These are phyloP conservation scores for Thermomucor indicae-seudaticae DNA, from an alignment of 371 early-diverging fungal genomes.

Conservation along the genomic window DNA sequence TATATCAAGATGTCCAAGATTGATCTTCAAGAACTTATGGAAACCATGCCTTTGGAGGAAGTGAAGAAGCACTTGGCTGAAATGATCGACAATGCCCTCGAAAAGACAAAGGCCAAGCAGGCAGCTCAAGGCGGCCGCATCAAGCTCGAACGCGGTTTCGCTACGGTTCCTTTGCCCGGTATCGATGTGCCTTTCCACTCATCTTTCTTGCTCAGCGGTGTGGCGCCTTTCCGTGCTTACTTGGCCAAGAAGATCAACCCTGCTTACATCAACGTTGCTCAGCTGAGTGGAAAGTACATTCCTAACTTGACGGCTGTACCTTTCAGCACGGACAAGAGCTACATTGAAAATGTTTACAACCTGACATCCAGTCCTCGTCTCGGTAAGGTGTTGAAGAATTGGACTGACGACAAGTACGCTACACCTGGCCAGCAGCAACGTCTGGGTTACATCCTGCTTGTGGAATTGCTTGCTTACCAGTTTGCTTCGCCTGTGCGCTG, in stretches of 20 bases:
- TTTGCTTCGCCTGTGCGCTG: conserved; percentile 93
- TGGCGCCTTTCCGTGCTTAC: conserved; percentile 89
- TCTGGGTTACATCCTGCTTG: conserved; percentile 80
- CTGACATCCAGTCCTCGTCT: conserved; percentile 73
- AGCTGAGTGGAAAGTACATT: conserved; percentile 82
- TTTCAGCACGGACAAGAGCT: conserved; percentile 77
- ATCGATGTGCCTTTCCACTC: conserved; percentile 99
- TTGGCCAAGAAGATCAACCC: conserved; percentile 79
- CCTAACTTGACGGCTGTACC: conserved; percentile 95
- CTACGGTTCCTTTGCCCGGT: conserved; percentile 90
- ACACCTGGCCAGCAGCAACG: conserved; percentile 81
- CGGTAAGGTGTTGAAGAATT: conserved; percentile 74
- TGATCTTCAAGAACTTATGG: conserved; percentile 82
- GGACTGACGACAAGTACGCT: conserved; percentile 70
- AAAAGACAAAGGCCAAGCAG: conserved; percentile 65
- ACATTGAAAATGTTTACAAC: conserved; percentile 73
- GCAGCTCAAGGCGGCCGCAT: conserved; percentile 61
- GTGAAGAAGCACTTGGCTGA: conserved; percentile 79
- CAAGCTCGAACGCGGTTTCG: conserved; percentile 81
- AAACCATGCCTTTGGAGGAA: conserved; percentile 82
- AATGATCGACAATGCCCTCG: conserved; percentile 76
- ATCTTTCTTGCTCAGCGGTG: conserved; percentile 85
- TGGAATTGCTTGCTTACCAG: conserved; percentile 94
- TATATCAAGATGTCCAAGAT: conserved; percentile 72
- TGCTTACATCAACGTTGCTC: conserved; percentile 72